Conservation (phyloP, 2,329 filamentous ascomycete species). For the Monosporascus cannonballus region DNA sequence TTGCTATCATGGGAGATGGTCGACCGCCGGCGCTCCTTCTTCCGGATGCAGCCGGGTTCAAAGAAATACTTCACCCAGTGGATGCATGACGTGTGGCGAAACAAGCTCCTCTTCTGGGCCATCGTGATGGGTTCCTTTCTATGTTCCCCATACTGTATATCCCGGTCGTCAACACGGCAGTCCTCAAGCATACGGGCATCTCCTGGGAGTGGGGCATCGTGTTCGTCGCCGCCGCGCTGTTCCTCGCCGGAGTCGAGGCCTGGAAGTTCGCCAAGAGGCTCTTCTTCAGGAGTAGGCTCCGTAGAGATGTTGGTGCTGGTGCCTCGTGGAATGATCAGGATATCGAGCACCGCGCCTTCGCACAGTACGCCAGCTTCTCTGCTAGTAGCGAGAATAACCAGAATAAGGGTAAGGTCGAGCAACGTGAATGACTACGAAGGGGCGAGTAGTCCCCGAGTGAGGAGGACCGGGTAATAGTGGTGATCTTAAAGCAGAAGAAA, state of each 20-base stretch:
- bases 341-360: slow-evolving; percentile 34
- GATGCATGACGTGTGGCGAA: slow-evolving; percentile 63
- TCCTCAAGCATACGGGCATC: slow-evolving; percentile 57
- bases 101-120: slow-evolving; percentile 65
- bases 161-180: slow-evolving; percentile 50
- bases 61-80: slow-evolving; percentile 59
- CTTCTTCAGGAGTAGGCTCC: slow-evolving; percentile 24
- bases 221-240: slow-evolving; percentile 45
- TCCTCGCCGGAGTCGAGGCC: slow-evolving; percentile 51
- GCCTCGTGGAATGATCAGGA: slow-evolving; percentile 31
- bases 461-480: background rate
- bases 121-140: slow-evolving; percentile 42
- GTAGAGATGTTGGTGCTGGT: slow-evolving; percentile 13
- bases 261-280: slow-evolving; percentile 56
- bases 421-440: slow-evolving; percentile 19
- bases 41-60: slow-evolving; percentile 62
- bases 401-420: slow-evolving; percentile 1
- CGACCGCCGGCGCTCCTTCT: slow-evolving; percentile 66
- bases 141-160: slow-evolving; percentile 53
- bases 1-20: slow-evolving; percentile 78
- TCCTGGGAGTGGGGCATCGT: slow-evolving; percentile 59
- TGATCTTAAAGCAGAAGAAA: background rate
- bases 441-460: slow-evolving; percentile 12
- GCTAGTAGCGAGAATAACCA: background rate
- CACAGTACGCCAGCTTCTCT: slow-evolving; percentile 25